phyloP scores from a whole-genome alignment of 495 filamentous ascomycete species.

The Cryomyces minteri region DNA sequence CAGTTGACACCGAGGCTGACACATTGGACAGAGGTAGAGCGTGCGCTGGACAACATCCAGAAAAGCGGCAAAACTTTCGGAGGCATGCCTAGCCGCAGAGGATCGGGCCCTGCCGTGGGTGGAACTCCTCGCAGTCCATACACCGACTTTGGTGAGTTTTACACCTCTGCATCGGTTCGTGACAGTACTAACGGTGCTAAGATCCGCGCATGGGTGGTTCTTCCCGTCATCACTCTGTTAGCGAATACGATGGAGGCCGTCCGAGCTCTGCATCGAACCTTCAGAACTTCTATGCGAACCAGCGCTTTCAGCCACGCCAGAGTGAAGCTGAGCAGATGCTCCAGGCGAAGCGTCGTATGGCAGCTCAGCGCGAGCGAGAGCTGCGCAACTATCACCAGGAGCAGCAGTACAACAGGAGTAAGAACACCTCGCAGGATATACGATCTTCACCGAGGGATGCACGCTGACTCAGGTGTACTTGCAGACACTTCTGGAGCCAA shows the following conservation, averaged over 20 bases:
- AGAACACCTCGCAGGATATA: slow-evolving; percentile 11
- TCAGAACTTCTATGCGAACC: slow-evolving; percentile 84
- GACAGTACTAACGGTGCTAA: too few relatives aligned
- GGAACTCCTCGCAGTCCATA: slow-evolving; percentile 25
- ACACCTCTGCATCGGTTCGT: too few relatives aligned
- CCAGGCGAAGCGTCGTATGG: slow-evolving; percentile 97
- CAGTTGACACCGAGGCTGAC: too few relatives aligned
- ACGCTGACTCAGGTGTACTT: slow-evolving; percentile 46
- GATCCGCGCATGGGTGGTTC: slow-evolving; percentile 24
- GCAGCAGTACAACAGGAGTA: slow-evolving; percentile 99
- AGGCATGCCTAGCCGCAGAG: slow-evolving; percentile 53
- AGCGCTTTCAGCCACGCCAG: slow-evolving; percentile 80
- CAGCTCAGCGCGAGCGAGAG: slow-evolving; percentile 95
- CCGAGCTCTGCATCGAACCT: slow-evolving; percentile 61
- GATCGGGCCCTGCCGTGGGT: slow-evolving; percentile 51
- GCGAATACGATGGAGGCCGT: slow-evolving; percentile 65
- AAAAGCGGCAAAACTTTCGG: slow-evolving; percentile 95
- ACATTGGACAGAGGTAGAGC: slow-evolving; percentile 61
- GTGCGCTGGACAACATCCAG: slow-evolving; percentile 83
- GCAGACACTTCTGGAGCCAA: slow-evolving; percentile 68
- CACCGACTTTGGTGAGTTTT: slow-evolving; percentile 4
- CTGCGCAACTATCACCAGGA: slow-evolving; percentile 99
- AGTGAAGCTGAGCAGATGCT: slow-evolving; percentile 97
- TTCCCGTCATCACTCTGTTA: slow-evolving; percentile 65
- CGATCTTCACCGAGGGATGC: slow-evolving; percentile 19